Conservation (phyloP, 2,329 filamentous ascomycete species). For the Rutstroemia sydowiana region DNA sequence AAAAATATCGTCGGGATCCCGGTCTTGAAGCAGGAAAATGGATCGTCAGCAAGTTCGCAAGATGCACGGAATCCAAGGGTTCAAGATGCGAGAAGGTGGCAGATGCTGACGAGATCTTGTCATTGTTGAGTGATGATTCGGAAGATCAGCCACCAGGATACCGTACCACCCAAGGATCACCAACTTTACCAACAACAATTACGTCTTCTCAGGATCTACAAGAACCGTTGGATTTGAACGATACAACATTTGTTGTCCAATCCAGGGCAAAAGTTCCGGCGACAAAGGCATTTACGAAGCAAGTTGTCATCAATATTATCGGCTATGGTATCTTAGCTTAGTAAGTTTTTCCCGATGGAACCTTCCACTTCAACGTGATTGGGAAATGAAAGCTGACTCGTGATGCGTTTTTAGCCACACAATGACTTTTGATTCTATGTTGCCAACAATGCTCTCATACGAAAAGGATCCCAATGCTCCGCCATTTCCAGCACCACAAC, state of each 20-base stretch:
- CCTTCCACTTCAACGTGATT: slow-evolving; percentile 9
- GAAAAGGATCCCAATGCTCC: slow-evolving; percentile 8
- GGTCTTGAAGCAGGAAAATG: slow-evolving; percentile 71
- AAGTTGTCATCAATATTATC: slow-evolving; percentile 79
- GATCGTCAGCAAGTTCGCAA: slow-evolving; percentile 42
- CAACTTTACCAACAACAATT: slow-evolving; percentile 37
- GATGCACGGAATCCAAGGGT: slow-evolving; percentile 27
- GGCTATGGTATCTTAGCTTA: slow-evolving; percentile 91
- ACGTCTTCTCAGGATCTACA: slow-evolving; percentile 30
- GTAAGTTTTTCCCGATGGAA: slow-evolving; percentile 49
- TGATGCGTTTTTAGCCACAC: slow-evolving; percentile 71
- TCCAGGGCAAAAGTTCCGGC: slow-evolving; percentile 33
- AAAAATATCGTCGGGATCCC: slow-evolving; percentile 67
- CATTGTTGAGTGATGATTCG: slow-evolving; percentile 46
- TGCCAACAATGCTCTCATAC: slow-evolving; percentile 71
- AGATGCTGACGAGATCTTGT: slow-evolving; percentile 39
- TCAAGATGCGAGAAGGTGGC: slow-evolving; percentile 32
- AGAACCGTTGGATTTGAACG: slow-evolving; percentile 32
- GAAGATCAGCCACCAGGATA: slow-evolving; percentile 63
- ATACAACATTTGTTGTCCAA: slow-evolving; percentile 17
- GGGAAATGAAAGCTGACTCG: slow-evolving; percentile 18
- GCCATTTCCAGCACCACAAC: slow-evolving; percentile 41
- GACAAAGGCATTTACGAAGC: slow-evolving; percentile 67
- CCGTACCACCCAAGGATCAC: slow-evolving; percentile 51
- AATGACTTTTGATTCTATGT: slow-evolving; percentile 90